These are phyloP conservation scores for Ophiostoma quercus DNA, from an alignment of 2,329 filamentous ascomycete genomes.

Conservation along the genomic window DNA sequence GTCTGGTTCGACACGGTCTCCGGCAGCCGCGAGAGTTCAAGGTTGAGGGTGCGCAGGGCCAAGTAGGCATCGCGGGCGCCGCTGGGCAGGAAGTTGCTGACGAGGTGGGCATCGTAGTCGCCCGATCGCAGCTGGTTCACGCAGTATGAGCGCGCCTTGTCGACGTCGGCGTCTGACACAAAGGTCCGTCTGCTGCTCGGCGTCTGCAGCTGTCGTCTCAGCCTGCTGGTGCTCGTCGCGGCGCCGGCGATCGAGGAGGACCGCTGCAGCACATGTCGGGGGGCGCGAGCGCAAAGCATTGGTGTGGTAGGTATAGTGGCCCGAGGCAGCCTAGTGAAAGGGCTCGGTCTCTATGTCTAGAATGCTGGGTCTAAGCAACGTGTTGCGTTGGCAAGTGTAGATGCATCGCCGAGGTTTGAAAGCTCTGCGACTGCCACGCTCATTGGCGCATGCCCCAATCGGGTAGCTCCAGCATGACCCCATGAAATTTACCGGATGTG, in stretches of 20 bases:
- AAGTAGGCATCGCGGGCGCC: slow-evolving; percentile 77
- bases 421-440: neutral
- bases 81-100: slow-evolving; percentile 76
- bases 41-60: slow-evolving; percentile 84
- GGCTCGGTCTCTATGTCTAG: neutral
- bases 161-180: slow-evolving; percentile 48
- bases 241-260: neutral
- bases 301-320: neutral
- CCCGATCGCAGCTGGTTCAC: slow-evolving; percentile 52
- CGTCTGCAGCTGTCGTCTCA: neutral
- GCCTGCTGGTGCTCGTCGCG: neutral
- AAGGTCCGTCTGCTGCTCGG: slow-evolving; percentile 37
- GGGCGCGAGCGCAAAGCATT: neutral
- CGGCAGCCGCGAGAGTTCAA: slow-evolving; percentile 84
- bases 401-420: neutral
- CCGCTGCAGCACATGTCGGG: slow-evolving; percentile 12
- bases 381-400: neutral
- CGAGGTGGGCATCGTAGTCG: slow-evolving; percentile 81
- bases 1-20: slow-evolving; percentile 84
- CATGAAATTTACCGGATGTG: neutral
- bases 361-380: neutral
- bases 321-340: neutral
- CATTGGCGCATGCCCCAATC: neutral
- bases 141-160: slow-evolving; percentile 51
- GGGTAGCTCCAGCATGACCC: slow-evolving; percentile 5